phyloP scores from a whole-genome alignment of 768 basidiomycete species.

The Pisolithus sp. region DNA sequence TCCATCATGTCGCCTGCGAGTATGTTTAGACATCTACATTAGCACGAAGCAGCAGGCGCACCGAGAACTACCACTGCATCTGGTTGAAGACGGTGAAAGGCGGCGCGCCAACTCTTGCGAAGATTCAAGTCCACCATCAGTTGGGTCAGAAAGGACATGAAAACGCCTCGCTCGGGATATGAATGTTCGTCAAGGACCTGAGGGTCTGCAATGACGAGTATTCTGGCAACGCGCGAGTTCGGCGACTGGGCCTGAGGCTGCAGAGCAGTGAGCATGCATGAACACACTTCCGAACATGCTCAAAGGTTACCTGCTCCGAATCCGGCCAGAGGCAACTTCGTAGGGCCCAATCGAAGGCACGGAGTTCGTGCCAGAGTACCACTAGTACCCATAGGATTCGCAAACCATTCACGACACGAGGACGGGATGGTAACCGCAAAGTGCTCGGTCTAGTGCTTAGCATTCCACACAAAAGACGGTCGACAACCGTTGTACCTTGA shows the following conservation, averaged over 20 bases:
- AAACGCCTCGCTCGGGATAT: conserved; percentile 53
- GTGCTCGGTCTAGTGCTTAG: neutral
- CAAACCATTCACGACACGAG: conserved; percentile 39
- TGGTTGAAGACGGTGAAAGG: conserved; percentile 46
- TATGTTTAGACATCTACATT: neutral
- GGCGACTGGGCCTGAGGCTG: conserved; percentile 14
- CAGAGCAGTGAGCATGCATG: neutral
- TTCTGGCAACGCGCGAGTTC: conserved; percentile 21
- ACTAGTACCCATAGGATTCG: conserved; percentile 54
- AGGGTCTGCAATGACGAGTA: conserved; percentile 82
- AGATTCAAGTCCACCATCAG: conserved; percentile 75
- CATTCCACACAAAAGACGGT: neutral
- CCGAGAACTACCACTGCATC: conserved; percentile 80
- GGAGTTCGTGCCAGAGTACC: conserved; percentile 67
- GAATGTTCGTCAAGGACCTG: conserved; percentile 76
- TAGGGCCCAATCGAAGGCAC: conserved; percentile 45
- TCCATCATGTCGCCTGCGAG: conserved; percentile 75
- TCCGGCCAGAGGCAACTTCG: conserved; percentile 60
- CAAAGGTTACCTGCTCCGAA: conserved; percentile 27
- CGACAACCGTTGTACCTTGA: neutral
- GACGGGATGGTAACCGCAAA: conserved; percentile 8
- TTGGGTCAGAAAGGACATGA: conserved; percentile 55
- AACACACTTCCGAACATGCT: conserved; percentile 10
- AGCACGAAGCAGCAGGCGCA: neutral
- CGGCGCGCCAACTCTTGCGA: conserved; percentile 77